phyloP scores from a whole-genome alignment of 108 stramenopile species.

The Fragilaria radians region DNA sequence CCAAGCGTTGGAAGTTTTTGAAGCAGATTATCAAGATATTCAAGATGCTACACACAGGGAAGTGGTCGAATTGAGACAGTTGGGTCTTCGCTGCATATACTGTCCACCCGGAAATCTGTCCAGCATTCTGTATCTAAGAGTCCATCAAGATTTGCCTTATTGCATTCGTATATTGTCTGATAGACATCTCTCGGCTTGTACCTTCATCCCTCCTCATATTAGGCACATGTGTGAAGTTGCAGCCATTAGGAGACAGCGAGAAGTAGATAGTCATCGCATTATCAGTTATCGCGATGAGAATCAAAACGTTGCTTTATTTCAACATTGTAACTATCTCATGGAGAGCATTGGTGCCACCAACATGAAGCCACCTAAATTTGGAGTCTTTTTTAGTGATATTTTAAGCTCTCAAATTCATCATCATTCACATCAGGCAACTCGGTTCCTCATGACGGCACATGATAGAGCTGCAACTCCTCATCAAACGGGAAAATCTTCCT shows the following conservation, averaged over 20 bases:
- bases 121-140: slow-evolving; percentile 17
- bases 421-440: not conserved
- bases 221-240: slow-evolving; percentile 15
- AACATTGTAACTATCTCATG: slow-evolving; percentile 26
- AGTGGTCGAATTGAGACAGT: slow-evolving; percentile 11
- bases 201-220: slow-evolving; percentile 17
- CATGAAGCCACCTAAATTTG: slow-evolving; percentile 23
- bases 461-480: not conserved
- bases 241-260: slow-evolving; percentile 10
- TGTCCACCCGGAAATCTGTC: slow-evolving; percentile 11
- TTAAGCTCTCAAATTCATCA: not conserved
- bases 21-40: slow-evolving; percentile 21
- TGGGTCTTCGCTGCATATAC: slow-evolving; percentile 43
- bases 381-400: slow-evolving; percentile 25
- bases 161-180: slow-evolving; percentile 20
- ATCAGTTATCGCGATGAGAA: slow-evolving; percentile 10
- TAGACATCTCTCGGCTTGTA: slow-evolving; percentile 24
- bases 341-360: slow-evolving; percentile 21
- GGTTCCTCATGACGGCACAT: not conserved
- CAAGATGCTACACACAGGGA: slow-evolving; percentile 8
- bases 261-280: not conserved
- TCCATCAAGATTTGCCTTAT: slow-evolving; percentile 11
- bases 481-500: not conserved
- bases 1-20: slow-evolving; percentile 34
- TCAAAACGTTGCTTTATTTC: slow-evolving; percentile 14